Evolutionary conservation across 768 basidiomycete species (phyloP), one percentile per base, ranked within the genome.

Genomic region (Favolaschia claudopus): DNA sequence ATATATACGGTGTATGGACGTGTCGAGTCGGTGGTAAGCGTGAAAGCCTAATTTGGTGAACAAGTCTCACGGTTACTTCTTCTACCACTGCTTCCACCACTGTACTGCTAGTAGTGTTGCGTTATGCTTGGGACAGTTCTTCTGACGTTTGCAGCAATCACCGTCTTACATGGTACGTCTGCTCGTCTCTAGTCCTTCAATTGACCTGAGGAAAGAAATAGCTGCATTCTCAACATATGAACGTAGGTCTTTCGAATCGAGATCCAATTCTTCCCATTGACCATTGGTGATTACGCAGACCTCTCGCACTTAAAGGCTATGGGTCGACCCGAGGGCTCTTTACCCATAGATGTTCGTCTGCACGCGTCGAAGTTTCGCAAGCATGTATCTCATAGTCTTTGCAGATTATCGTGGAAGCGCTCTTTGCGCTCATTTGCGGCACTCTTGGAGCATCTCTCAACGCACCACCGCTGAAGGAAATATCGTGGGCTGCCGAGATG

Each of bases 401-500:
- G 22, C 68, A 95, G 92, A 86, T 89, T 50, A 73, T 89, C 19
- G 49, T 88, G 31, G 91, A 95, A 72, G 83, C 87, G 12, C 65
- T 92, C 22, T 39, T 86, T 49, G 84, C 86, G 1, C 77, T 93
- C 19, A 64, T 87, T n/a, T 59, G 89, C 10, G 91, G 92, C 20
- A 87, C 85, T 19, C 56, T 93, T 4, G 93, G 92, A 7, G 89
- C 91, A 29, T 84, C 86, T n/a, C 66, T 91, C 58, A 88, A 83
- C 63, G 81, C 89, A 7, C 85, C 91, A 1, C 70, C 79, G 29
- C 74, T 94, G 31, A 92, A 89, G 65, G 91, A 93, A 67, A 91
- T 94, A 58, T 89, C 89, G 31, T 95, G 92, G 93, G 85, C 91
- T 17, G 92, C 90, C 65, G 93, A 96, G 75, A 95, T 95, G 93